These are phyloP conservation scores for Lactifluus rugatus DNA, from an alignment of 768 basidiomycete genomes.

Conservation along the genomic window DNA sequence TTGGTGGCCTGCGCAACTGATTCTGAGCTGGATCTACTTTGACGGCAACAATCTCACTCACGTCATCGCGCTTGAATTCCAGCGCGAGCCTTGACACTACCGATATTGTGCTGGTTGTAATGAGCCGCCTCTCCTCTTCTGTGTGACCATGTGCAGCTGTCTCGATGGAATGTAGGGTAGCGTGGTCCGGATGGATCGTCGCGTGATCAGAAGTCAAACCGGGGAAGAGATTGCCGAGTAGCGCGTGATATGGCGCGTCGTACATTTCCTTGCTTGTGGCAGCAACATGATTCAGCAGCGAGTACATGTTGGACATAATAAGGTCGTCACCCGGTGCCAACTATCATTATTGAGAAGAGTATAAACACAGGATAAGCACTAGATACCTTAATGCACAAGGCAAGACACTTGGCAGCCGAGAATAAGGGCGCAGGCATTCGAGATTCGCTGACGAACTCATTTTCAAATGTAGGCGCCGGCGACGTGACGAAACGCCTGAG, in stretches of 20 bases:
- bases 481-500: conserved; percentile 83
- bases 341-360: conserved; percentile 30
- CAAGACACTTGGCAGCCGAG: conserved; percentile 84
- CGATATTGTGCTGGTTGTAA: conserved; percentile 85
- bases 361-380: neutral
- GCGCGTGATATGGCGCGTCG: conserved; percentile 38
- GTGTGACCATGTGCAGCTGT: conserved; percentile 55
- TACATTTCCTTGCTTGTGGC: conserved; percentile 70
- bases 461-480: conserved; percentile 81
- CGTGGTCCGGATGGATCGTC: conserved; percentile 29
- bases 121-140: conserved; percentile 75
- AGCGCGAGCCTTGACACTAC: conserved; percentile 82
- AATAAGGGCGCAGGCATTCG: conserved; percentile 68
- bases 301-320: conserved; percentile 93
- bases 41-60: conserved; percentile 22
- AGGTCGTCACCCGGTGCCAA: conserved; percentile 81
- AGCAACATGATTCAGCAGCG: conserved; percentile 85
- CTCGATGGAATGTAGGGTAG: conserved; percentile 49
- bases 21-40: neutral
- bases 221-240: conserved; percentile 20
- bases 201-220: conserved; percentile 21
- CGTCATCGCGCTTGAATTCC: conserved; percentile 82
- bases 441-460: conserved; percentile 64
- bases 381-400: conserved; percentile 75
- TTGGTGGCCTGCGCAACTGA: conserved; percentile 54